phyloP scores from a whole-genome alignment of 2,329 filamentous ascomycete species.

The Alternaria gansuensis region DNA sequence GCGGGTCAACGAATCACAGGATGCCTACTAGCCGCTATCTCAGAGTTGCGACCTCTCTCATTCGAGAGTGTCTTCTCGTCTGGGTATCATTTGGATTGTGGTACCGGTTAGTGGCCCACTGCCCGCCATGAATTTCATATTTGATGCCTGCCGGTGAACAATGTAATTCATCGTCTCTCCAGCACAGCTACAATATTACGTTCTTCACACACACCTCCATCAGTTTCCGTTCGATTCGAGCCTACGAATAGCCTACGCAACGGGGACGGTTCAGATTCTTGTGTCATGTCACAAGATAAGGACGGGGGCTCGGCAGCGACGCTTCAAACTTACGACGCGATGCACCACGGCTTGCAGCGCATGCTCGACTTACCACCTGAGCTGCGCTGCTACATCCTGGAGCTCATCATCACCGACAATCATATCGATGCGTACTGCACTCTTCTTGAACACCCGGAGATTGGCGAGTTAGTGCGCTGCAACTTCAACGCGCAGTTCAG shows the following conservation, averaged over 20 bases:
- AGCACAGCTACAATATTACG: neutral
- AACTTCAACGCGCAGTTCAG: constrained; percentile 10
- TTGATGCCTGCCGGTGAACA: neutral
- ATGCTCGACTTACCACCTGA: constrained; percentile 6
- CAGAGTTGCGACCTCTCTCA: neutral
- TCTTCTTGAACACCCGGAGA: constrained; percentile 5
- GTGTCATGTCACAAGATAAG: neutral
- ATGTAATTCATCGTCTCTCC: neutral
- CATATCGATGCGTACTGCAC: neutral
- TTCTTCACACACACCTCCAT: fast-evolving
- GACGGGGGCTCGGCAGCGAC: neutral
- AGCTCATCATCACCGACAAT: neutral
- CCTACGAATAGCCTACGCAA: neutral
- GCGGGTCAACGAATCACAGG: neutral
- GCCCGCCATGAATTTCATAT: neutral
- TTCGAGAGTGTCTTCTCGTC: neutral
- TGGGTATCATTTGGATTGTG: neutral
- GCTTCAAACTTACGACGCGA: neutral
- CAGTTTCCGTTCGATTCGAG: fast-evolving
- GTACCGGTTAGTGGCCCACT: neutral
- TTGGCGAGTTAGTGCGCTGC: constrained; percentile 11
- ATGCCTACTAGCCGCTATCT: neutral
- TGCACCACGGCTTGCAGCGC: neutral
- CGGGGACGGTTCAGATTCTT: neutral
- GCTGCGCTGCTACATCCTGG: constrained; percentile 3